A percentile compares a stretch with the other conserved stretches of the same genome.
Evolutionary conservation across 306 rosid genomes (phyloP).

Genomic region (Gastrolobium bilobum): DNA sequence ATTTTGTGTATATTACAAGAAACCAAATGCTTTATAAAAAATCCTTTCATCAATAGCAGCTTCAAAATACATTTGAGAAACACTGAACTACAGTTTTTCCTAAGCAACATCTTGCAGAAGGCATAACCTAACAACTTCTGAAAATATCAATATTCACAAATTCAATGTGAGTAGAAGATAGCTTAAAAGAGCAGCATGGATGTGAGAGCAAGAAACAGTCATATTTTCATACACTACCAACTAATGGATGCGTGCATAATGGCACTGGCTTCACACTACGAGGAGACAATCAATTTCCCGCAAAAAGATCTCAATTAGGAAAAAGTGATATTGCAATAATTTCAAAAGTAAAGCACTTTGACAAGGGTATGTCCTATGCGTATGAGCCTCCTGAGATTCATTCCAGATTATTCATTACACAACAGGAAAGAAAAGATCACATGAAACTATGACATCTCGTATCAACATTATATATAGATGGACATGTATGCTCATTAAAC

Average conservation of each 20-base stretch:
- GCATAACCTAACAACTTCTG: constrained; percentile 3
- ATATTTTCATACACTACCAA: background rate
- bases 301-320: background rate
- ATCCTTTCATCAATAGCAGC: constrained; percentile 22
- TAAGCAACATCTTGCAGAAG: constrained; percentile 1
- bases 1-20: background rate
- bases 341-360: constrained; percentile 33
- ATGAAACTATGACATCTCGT: background rate
- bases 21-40: background rate
- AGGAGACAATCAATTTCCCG: background rate
- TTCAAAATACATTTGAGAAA: background rate
- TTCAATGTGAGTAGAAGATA: background rate
- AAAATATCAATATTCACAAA: constrained; percentile 1
- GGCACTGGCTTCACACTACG: constrained; percentile 1
- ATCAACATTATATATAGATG: background rate
- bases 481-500: constrained; percentile 9
- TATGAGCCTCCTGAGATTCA: background rate
- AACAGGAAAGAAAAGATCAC: constrained; percentile 7
- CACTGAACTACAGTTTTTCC: background rate
- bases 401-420: constrained; percentile 30
- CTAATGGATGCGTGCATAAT: background rate
- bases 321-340: background rate
- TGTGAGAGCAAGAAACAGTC: constrained; percentile 20
- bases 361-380: background rate
- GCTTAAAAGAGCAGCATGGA: background rate